Conservation (phyloP, 768 basidiomycete genomes). For the Ephemerocybe angulata region DNA sequence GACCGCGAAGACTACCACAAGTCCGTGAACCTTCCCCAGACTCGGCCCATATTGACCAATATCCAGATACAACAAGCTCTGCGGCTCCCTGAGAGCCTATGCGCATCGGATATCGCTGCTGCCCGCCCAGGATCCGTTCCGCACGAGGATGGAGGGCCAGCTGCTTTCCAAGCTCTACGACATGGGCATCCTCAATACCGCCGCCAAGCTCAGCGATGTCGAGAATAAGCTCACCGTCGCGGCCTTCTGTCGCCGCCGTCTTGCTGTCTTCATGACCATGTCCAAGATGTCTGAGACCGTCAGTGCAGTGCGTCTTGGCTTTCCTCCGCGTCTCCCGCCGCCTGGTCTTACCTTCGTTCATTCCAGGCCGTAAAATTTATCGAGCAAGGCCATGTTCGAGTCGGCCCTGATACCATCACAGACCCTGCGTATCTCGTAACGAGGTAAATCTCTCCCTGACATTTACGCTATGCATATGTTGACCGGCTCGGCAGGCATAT, state of each 20-base stretch:
- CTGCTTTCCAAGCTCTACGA: conserved; percentile 95
- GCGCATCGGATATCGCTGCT: conserved; percentile 86
- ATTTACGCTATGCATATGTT: conserved; percentile 4
- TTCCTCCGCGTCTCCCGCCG: conserved; percentile 3
- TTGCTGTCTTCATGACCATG: conserved; percentile 91
- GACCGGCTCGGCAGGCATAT: conserved; percentile 59
- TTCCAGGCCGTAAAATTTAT: conserved; percentile 93
- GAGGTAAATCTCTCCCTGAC: conserved; percentile 39
- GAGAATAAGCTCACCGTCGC: conserved; percentile 97
- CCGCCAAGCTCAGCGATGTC: conserved; percentile 88
- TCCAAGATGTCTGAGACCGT: conserved; percentile 95
- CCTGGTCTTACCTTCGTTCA: conserved; percentile 4
- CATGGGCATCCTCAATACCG: conserved; percentile 85
- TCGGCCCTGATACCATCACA: conserved; percentile 92
- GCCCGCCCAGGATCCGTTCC: conserved; percentile 85
- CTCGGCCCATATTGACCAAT: neutral
- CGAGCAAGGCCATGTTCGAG: conserved; percentile 96
- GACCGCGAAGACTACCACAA: conserved; percentile 93
- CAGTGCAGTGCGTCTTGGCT: conserved; percentile 81
- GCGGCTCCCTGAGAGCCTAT: conserved; percentile 78
- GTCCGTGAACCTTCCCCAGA: conserved; percentile 33
- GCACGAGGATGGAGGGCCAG: conserved; percentile 78
- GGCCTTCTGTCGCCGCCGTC: conserved; percentile 85
- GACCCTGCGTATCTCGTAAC: conserved; percentile 97
- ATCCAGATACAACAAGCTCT: conserved; percentile 87